Conservation (phyloP, 352 stramenopile genomes). For the Pythium monospermum region DNA sequence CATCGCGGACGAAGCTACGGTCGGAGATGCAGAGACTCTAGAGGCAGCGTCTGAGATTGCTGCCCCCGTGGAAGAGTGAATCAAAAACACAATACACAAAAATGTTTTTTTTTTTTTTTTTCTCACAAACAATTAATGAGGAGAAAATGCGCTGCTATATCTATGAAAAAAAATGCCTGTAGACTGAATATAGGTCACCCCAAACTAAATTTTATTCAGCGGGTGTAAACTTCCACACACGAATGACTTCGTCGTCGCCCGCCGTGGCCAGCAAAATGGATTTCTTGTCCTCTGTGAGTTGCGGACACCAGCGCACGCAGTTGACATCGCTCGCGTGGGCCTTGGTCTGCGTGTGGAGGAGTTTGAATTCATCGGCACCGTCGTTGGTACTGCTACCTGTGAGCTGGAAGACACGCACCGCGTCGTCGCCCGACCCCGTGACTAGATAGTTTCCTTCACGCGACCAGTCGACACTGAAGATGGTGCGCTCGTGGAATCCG, state of each 20-base stretch:
- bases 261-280: slow-evolving; percentile 61
- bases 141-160: too few species aligned
- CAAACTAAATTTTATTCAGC: slow-evolving; percentile 20
- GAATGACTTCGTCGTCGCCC: slow-evolving; percentile 53
- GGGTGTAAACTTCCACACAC: slow-evolving; percentile 63
- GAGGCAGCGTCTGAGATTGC: too few species aligned
- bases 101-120: too few species aligned
- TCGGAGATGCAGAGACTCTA: too few species aligned
- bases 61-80: too few species aligned
- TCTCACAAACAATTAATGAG: too few species aligned
- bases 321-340: slow-evolving; percentile 75
- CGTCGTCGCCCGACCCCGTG: slow-evolving; percentile 89
- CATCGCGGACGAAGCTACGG: too few species aligned
- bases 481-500: slow-evolving; percentile 81
- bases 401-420: slow-evolving; percentile 85
- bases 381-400: slow-evolving; percentile 16
- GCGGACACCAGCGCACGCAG: slow-evolving; percentile 72
- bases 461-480: slow-evolving; percentile 94
- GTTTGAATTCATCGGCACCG: too few species aligned
- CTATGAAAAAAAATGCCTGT: too few species aligned
- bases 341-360: slow-evolving; percentile 55
- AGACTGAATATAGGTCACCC: too few species aligned
- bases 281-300: slow-evolving; percentile 25
- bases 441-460: slow-evolving; percentile 81
- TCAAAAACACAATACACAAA: too few species aligned